These are phyloP conservation scores for Neonectria neomacrospora DNA, from an alignment of 2,329 filamentous ascomycete genomes.

Conservation along the genomic window DNA sequence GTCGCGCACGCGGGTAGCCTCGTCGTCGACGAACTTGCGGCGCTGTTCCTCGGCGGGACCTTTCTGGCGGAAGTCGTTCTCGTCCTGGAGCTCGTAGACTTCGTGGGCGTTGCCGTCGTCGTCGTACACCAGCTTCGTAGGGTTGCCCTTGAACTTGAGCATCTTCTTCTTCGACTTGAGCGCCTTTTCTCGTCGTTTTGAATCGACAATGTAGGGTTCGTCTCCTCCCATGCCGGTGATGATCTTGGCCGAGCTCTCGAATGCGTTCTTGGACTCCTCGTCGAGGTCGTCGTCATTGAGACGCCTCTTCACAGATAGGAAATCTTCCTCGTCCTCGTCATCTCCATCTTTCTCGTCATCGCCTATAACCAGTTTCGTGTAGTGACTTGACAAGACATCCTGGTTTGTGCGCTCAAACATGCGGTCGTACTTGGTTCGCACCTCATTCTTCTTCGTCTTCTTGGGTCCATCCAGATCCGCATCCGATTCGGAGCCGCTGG, in stretches of 20 bases:
- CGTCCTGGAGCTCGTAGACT: constrained; percentile 88
- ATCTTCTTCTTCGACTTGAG: constrained; percentile 95
- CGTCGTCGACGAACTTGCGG: constrained; percentile 79
- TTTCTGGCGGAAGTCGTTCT: constrained; percentile 79
- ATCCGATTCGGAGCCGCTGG: constrained; percentile 68
- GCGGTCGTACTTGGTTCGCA: constrained; percentile 94
- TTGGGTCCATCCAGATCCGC: constrained; percentile 63
- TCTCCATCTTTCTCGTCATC: constrained; percentile 63
- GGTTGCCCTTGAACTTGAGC: constrained; percentile 87
- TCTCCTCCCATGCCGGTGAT: constrained; percentile 76
- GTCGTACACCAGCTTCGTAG: constrained; percentile 88
- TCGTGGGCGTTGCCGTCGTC: constrained; percentile 88
- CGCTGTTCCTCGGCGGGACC: constrained; percentile 83
- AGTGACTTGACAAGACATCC: constrained; percentile 93
- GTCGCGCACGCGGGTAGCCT: constrained; percentile 75
- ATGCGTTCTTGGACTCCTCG: constrained; percentile 59
- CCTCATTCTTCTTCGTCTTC: constrained; percentile 71
- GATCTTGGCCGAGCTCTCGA: constrained; percentile 62
- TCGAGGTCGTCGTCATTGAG: constrained; percentile 76
- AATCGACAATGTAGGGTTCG: constrained; percentile 85
- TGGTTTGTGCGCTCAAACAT: constrained; percentile 99
- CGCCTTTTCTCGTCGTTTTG: constrained; percentile 95
- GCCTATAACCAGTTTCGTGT: constrained; percentile 82
- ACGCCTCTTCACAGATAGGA: constrained; percentile 90
- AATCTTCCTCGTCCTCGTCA: constrained; percentile 78